These are phyloP conservation scores for Suillus americanus DNA, from an alignment of 768 basidiomycete species.

Conservation along the genomic window DNA sequence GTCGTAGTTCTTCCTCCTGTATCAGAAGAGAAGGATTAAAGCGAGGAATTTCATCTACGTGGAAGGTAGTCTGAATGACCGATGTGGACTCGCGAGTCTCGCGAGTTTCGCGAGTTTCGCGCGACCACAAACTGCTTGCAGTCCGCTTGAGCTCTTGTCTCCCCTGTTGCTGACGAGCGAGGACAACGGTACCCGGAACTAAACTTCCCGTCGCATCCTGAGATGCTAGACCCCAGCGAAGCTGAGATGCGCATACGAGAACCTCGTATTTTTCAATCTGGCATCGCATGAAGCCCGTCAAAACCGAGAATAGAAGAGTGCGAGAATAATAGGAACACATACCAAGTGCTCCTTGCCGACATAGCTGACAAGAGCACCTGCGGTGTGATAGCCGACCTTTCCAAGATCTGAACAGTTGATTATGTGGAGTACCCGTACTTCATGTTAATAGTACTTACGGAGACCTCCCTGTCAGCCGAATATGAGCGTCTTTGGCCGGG, in stretches of 20 bases:
- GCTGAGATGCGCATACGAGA: conserved; percentile 35
- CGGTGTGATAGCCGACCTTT: conserved; percentile 30
- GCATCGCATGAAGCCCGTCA: neutral
- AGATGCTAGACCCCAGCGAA: conserved; percentile 30
- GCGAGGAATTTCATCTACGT: conserved; percentile 28
- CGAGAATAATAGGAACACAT: conserved; percentile 2
- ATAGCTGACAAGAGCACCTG: conserved; percentile 32
- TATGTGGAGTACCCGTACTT: no score
- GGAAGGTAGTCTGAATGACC: conserved; percentile 15
- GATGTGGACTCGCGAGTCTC: conserved; percentile 13
- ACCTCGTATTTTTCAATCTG: conserved; percentile 35
- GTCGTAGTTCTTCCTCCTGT: conserved; percentile 19
- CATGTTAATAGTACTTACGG: conserved; percentile 1
- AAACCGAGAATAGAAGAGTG: neutral
- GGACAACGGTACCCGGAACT: conserved; percentile 29
- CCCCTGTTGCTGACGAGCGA: conserved; percentile 19
- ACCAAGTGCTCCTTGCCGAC: conserved; percentile 36
- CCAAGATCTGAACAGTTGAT: conserved; percentile 28
- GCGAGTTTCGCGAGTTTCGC: conserved; percentile 14
- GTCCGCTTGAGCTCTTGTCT: conserved; percentile 5
- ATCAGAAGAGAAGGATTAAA: conserved; percentile 17
- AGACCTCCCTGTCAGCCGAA: conserved; percentile 2
- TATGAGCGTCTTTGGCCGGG: neutral
- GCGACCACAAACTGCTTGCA: neutral
- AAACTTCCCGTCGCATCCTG: conserved; percentile 13